Conservation (phyloP, 2,329 filamentous ascomycete genomes). For the Pseudovirgaria hyperparasitica region DNA sequence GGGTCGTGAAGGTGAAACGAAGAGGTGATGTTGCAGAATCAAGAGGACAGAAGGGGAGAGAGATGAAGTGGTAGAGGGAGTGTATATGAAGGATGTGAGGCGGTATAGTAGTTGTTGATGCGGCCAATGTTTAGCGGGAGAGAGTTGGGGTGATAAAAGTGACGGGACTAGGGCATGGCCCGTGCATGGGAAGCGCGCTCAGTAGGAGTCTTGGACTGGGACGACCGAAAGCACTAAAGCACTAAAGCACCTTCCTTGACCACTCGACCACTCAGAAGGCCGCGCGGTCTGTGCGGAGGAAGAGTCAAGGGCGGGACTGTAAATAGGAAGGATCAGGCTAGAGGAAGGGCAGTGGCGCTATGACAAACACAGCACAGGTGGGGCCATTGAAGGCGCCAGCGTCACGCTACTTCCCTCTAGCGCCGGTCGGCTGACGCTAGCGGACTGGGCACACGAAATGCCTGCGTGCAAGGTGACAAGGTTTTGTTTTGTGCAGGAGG, state of each 20-base stretch:
- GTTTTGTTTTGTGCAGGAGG: no score
- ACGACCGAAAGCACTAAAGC: no score
- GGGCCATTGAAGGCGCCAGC: no score
- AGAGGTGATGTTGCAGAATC: not conserved
- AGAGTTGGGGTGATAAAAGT: not conserved
- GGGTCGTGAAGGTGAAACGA: not conserved
- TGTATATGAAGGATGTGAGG: conserved; percentile 2
- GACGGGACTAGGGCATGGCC: not conserved
- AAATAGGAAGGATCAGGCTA: conserved; percentile 7
- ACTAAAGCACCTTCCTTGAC: no score
- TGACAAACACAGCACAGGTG: conserved; percentile 5
- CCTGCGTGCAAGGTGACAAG: no score
- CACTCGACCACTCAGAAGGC: no score
- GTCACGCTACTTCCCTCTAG: no score
- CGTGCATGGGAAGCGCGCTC: conserved; percentile 4
- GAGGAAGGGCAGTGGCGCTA: conserved; percentile 2
- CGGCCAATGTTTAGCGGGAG: conserved; percentile 1
- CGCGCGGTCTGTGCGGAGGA: conserved; percentile 4
- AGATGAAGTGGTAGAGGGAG: conserved; percentile 2
- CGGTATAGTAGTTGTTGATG: conserved; percentile 2
- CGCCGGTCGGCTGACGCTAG: no score
- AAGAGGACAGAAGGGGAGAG: conserved; percentile 1
- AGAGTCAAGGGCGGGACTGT: conserved; percentile 5
- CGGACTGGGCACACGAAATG: no score
- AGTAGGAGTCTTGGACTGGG: conserved; percentile 4